Percentiles rank a stretch among this genome's conserved stretches.
These are phyloP conservation scores for Perilla frutescens DNA, from an alignment of 257 asterid genomes.

Conservation along the genomic window DNA sequence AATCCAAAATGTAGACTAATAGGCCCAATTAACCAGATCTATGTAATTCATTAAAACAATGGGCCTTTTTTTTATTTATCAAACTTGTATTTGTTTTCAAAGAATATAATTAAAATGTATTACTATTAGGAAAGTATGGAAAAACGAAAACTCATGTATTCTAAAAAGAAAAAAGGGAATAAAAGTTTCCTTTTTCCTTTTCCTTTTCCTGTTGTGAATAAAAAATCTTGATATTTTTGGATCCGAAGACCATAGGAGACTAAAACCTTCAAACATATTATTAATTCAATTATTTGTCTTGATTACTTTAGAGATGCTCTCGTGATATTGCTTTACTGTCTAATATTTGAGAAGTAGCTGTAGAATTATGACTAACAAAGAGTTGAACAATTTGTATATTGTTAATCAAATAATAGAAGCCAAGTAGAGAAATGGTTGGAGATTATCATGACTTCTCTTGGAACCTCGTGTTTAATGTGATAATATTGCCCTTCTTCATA, in stretches of 20 bases:
- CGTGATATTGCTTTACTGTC: conserved; percentile 37
- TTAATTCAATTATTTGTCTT: not conserved
- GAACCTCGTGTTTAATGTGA: conserved; percentile 34
- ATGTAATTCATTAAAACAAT: not conserved
- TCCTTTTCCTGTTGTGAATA: not conserved
- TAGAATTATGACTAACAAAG: conserved; percentile 40
- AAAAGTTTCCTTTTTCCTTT: not conserved
- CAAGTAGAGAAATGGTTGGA: conserved; percentile 42
- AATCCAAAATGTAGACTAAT: not conserved
- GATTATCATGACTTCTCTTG: conserved; percentile 41
- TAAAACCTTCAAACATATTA: not conserved
- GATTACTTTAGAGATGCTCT: conserved; percentile 30
- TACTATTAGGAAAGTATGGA: not conserved
- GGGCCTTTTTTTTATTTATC: not conserved
- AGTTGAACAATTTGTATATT: conserved; percentile 19
- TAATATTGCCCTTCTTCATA: conserved; percentile 24
- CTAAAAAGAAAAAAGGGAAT: not conserved
- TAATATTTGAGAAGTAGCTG: conserved; percentile 31
- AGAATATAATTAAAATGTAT: not conserved
- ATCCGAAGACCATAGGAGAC: not conserved
- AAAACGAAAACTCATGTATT: not conserved
- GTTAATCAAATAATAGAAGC: conserved; percentile 2
- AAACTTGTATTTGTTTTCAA: not conserved
- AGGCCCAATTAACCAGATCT: not conserved
- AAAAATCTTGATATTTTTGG: not conserved